Percentiles rank a stretch among this genome's conserved stretches.
These are phyloP conservation scores for Apophysomyces elegans DNA, from an alignment of 371 early-diverging fungal genomes.

Conservation along the genomic window DNA sequence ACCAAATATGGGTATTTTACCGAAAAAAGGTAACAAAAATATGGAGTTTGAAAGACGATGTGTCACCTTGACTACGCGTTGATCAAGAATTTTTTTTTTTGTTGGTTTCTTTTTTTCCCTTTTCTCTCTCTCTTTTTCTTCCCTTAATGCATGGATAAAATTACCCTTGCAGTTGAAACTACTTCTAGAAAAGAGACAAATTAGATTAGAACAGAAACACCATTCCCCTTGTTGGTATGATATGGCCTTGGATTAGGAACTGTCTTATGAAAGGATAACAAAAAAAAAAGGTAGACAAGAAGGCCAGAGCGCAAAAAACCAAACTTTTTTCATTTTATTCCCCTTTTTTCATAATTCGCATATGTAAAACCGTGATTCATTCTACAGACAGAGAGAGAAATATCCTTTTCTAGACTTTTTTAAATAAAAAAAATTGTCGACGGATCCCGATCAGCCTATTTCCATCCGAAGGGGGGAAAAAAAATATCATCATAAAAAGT, in stretches of 20 bases:
- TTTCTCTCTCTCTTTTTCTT: too few species aligned
- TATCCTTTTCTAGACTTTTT: not conserved
- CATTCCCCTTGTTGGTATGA: not conserved
- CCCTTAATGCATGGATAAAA: too few species aligned
- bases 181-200: not conserved
- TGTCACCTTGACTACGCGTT: not conserved
- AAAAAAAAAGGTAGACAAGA: not conserved
- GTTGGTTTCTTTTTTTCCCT: too few species aligned
- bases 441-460: conserved; percentile 8
- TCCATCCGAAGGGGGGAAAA: not conserved
- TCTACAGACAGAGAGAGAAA: too few species aligned
- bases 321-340: not conserved
- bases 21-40: conserved; percentile 7
- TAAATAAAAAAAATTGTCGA: not conserved
- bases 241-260: not conserved
- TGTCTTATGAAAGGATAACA: not conserved
- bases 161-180: too few species aligned
- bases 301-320: not conserved
- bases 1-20: conserved; percentile 5
- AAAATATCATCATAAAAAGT: not conserved
- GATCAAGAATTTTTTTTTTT: not conserved
- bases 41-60: not conserved
- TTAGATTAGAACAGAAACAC: not conserved
- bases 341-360: too few species aligned
- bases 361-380: too few species aligned